Evolutionary conservation across 805 yeast genomes (phyloP).

Genomic region (Barnettozyma salicaria): DNA sequence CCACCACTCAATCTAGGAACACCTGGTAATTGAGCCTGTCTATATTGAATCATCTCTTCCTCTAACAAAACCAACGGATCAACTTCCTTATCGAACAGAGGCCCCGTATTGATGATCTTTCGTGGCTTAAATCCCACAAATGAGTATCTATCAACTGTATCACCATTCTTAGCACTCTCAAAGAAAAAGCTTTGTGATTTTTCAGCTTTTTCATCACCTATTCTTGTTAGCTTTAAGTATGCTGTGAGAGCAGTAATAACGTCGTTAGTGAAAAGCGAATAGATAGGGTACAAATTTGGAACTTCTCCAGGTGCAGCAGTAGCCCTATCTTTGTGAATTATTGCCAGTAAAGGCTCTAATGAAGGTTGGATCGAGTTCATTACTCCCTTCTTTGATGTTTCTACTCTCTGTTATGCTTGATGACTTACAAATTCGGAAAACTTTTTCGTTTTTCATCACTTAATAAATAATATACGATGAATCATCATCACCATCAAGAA

Average conservation of each 20-base stretch:
- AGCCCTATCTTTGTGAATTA: constrained; percentile 36
- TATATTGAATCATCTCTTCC: constrained; percentile 56
- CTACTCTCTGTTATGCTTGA: too few species aligned
- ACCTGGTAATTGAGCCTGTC: constrained; percentile 76
- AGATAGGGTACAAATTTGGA: constrained; percentile 79
- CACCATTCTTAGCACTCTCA: constrained; percentile 87
- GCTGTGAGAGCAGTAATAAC: constrained; percentile 87
- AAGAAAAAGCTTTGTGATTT: constrained; percentile 71
- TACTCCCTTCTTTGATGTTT: too few species aligned
- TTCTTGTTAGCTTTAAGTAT: constrained; percentile 66
- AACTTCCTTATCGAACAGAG: constrained; percentile 40
- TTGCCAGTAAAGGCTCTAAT: constrained; percentile 37
- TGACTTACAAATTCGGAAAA: too few species aligned
- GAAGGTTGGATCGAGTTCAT: constrained; percentile 43
- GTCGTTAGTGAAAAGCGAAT: constrained; percentile 65
- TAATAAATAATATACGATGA: too few species aligned
- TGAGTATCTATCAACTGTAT: constrained; percentile 82
- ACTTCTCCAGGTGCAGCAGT: constrained; percentile 23
- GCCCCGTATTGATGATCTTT: constrained; percentile 69
- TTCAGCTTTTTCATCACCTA: constrained; percentile 44
- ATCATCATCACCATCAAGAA: too few species aligned
- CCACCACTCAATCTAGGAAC: constrained; percentile 87
- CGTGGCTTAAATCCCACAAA: constrained; percentile 86
- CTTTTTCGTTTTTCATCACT: too few species aligned
- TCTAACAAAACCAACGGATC: constrained; percentile 81